phyloP scores from a whole-genome alignment of 345 rosid species.

The Clausena lansium region DNA sequence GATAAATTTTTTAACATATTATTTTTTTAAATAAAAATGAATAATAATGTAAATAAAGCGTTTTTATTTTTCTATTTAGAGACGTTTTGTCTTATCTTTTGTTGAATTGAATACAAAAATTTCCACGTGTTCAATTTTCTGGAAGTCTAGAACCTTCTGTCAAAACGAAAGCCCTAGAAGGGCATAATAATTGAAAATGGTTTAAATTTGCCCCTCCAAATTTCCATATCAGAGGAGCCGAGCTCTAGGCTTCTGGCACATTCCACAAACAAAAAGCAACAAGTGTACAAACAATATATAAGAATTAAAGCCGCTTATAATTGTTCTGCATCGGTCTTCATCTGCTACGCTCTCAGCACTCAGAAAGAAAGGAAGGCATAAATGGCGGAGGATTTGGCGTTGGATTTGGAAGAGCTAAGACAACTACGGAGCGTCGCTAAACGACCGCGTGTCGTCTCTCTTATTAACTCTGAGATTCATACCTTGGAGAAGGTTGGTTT shows the following conservation, averaged over 20 bases:
- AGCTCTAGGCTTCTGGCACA: slow-evolving; percentile 2
- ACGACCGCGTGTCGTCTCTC: slow-evolving; percentile 64
- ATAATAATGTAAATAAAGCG: too few species aligned
- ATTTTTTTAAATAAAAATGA: too few species aligned
- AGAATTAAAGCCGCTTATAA: too few species aligned
- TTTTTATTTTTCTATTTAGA: too few species aligned
- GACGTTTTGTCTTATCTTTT: too few species aligned
- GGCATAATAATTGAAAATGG: not conserved
- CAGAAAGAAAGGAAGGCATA: not conserved
- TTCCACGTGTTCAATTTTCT: not conserved
- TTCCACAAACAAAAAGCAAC: not conserved
- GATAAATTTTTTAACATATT: too few species aligned
- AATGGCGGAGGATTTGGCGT: slow-evolving; percentile 65
- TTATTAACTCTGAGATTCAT: slow-evolving; percentile 61
- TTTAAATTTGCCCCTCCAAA: not conserved
- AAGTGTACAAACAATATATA: too few species aligned
- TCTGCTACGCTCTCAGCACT: not conserved
- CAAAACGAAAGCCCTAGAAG: not conserved
- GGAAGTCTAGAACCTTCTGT: slow-evolving; percentile 7
- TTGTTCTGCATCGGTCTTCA: not conserved
- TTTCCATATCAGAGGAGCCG: not conserved
- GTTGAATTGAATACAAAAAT: too few species aligned
- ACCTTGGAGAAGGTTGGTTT: slow-evolving; percentile 64
- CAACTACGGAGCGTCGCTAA: slow-evolving; percentile 70
- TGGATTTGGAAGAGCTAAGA: slow-evolving; percentile 80